These are phyloP conservation scores for Grosmannia penicillata DNA, from an alignment of 2,329 filamentous ascomycete genomes.

Conservation along the genomic window DNA sequence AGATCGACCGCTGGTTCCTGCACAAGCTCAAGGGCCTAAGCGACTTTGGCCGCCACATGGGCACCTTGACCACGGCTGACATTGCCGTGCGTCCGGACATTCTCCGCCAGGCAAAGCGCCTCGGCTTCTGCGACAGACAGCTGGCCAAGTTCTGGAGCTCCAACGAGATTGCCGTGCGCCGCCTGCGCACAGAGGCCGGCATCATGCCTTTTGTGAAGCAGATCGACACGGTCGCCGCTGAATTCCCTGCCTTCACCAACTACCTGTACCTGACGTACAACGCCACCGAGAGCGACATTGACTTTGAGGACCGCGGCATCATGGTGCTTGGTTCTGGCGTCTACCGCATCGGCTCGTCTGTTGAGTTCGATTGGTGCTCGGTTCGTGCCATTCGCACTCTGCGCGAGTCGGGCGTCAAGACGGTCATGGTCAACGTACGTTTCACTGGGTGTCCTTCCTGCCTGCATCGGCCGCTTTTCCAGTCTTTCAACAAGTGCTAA, in stretches of 20 bases:
- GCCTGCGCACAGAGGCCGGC: constrained; percentile 68
- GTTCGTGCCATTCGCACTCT: constrained; percentile 87
- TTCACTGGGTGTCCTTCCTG: too few species aligned
- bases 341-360: constrained; percentile 92
- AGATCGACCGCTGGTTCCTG: constrained; percentile 98
- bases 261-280: constrained; percentile 97
- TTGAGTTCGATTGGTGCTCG: constrained; percentile 99
- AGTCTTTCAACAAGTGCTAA: too few species aligned
- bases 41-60: constrained; percentile 74
- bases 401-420: constrained; percentile 72
- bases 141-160: constrained; percentile 89
- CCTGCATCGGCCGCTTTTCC: too few species aligned
- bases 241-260: constrained; percentile 89
- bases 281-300: constrained; percentile 68
- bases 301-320: constrained; percentile 77
- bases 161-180: constrained; percentile 80
- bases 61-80: constrained; percentile 47
- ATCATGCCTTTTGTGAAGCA: constrained; percentile 90
- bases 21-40: constrained; percentile 80
- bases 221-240: constrained; percentile 94
- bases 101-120: constrained; percentile 73
- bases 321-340: constrained; percentile 96
- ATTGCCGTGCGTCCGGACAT: constrained; percentile 48
- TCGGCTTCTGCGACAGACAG: constrained; percentile 90
- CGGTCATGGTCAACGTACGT: constrained; percentile 73